phyloP scores from a whole-genome alignment of 139 green algal genomes.

The Chlorella vulgaris region DNA sequence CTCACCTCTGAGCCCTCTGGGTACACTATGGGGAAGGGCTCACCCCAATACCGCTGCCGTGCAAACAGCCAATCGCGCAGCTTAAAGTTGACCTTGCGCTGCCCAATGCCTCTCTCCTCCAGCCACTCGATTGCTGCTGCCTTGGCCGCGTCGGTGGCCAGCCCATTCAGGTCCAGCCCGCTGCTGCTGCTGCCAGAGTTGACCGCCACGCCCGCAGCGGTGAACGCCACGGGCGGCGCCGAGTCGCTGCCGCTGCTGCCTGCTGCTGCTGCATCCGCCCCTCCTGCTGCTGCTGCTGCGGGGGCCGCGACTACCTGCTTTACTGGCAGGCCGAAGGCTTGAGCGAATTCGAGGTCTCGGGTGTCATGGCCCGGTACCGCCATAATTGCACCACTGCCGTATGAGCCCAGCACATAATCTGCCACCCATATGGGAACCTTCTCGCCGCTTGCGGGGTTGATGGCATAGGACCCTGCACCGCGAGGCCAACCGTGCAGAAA shows the following conservation, averaged over 20 bases:
- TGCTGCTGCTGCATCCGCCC: conserved; percentile 5
- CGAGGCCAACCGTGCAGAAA: too few relatives aligned
- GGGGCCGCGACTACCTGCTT: conserved; percentile 60
- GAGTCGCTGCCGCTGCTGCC: conserved; percentile 14
- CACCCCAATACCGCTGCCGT: conserved; percentile 98
- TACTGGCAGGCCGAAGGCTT: conserved; percentile 77
- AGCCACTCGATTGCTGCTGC: conserved; percentile 62
- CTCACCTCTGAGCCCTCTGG: conserved; percentile 60
- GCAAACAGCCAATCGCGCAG: conserved; percentile 99
- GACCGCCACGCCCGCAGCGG: conserved; percentile 59
- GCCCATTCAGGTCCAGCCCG: conserved; percentile 79
- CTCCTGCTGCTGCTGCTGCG: conserved; percentile 20
- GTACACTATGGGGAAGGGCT: conserved; percentile 97
- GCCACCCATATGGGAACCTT: conserved; percentile 92
- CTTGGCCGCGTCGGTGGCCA: conserved; percentile 54
- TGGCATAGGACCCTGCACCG: conserved; percentile 69
- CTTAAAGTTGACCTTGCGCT: conserved; percentile 91
- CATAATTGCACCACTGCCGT: conserved; percentile 98
- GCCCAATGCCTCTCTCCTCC: conserved; percentile 45
- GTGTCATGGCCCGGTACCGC: conserved; percentile 95
- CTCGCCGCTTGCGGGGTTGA: conserved; percentile 87
- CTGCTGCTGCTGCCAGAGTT: conserved; percentile 52
- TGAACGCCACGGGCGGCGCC: background rate
- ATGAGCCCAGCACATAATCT: conserved; percentile 96
- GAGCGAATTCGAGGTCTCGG: conserved; percentile 93